Conservation (phyloP, 129 eudicot species). For the Chrysanthemum lavandulifolium region DNA sequence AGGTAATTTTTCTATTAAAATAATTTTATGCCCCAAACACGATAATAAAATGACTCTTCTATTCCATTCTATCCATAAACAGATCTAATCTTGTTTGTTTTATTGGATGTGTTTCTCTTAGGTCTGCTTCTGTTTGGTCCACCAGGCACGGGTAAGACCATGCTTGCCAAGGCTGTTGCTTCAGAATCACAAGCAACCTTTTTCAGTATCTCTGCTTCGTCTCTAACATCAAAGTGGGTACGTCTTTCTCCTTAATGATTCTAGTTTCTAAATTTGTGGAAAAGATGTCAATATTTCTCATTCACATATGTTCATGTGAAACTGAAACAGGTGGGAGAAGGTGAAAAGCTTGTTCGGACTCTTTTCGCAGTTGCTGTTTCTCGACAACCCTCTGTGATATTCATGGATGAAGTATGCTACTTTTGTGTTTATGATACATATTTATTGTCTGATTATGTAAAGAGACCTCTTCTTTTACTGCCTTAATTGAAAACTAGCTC, state of each 20-base stretch:
- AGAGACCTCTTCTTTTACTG: not conserved
- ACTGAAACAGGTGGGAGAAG: conserved; percentile 84
- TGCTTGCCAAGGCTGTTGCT: conserved; percentile 99
- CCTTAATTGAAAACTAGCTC: not conserved
- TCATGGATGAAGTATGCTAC: conserved; percentile 87
- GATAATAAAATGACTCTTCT: not conserved
- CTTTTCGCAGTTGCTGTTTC: conserved; percentile 90
- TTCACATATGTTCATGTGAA: not conserved
- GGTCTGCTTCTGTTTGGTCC: conserved; percentile 99
- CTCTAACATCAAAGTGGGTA: conserved; percentile 99
- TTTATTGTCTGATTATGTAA: not conserved
- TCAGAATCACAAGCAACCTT: conserved; percentile 95
- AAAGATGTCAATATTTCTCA: conserved; percentile 3
- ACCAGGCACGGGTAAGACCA: conserved; percentile 98
- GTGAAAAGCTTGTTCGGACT: conserved; percentile 96
- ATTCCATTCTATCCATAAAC: not conserved
- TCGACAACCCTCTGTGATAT: conserved; percentile 94
- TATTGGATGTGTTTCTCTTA: conserved; percentile 29
- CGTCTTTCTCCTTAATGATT: conserved; percentile 23
- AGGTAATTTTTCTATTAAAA: conserved; percentile 44
- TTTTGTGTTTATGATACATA: conserved; percentile 12
- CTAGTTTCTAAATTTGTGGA: not conserved
- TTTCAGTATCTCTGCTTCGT: conserved; percentile 94
- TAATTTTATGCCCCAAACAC: not conserved
- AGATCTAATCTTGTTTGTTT: not conserved